Evolutionary conservation across 345 rosid species (phyloP), one percentile per base, ranked within the genome.

Genomic region (Turnera subulata): DNA sequence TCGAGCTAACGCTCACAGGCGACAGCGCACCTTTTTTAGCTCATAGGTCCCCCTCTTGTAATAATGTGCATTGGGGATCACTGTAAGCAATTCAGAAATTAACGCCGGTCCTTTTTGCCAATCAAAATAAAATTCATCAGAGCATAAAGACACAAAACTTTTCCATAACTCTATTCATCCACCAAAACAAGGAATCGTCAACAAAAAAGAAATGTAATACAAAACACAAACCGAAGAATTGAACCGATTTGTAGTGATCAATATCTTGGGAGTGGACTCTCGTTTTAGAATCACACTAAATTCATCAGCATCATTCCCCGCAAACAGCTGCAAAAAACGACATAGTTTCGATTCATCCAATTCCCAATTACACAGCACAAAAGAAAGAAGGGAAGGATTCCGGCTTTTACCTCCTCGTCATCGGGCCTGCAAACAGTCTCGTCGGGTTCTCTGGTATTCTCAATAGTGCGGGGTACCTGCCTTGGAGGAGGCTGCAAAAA

Each of bases 241-340:
- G 77, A 84, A 90, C 65, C 97, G 84, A 69, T 84, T 83, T n/a
- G 99, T 94, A 19, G 99, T 87, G 68, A 90, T 77, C 72, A 94
- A 71, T 69, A 85, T 70, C 77, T 88, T 90, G 0, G 96, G 92
- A 1, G 70, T 47, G 9, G 42, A 25, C 38, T 82, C 91, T 8
- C 76, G 84, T 56, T 77, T 82, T 61, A 89, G 65, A 25, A 93
- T 35, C 18, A 82, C 71, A 61, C 80, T 81, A 60, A 94, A 90
- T 43, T 94, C 99, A 64, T 94, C 99, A 33, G 83, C 88, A 73
- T 94, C 97, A 60, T 82, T 90, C 18, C 82, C 87, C 0, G 86
- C 97, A 79, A 78, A 87, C 53, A 93, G 57, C 99, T 92, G 70
- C 65, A 68, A 70, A 29, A 17, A 25, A 10, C 2, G 37, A 49